These are phyloP conservation scores for Phytophthora ramorum DNA, from an alignment of 352 stramenopile genomes.

Conservation along the genomic window DNA sequence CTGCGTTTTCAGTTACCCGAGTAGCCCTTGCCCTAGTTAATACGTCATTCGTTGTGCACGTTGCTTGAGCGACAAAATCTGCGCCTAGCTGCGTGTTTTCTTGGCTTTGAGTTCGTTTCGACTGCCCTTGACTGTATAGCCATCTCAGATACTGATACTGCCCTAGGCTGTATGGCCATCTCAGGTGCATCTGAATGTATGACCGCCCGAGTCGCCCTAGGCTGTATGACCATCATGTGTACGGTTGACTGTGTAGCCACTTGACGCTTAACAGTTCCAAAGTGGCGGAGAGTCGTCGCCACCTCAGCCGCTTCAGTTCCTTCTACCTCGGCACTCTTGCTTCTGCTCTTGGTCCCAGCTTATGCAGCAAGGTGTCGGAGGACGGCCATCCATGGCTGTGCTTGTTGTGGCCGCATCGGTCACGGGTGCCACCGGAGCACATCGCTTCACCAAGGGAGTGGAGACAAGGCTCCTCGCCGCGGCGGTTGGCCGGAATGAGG, in stretches of 20 bases:
- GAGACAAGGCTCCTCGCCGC: slow-evolving; percentile 15
- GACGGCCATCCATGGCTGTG: slow-evolving; percentile 3
- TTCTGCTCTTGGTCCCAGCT: slow-evolving; percentile 3
- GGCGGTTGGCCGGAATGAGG: slow-evolving; percentile 1
- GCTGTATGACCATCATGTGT: too few relatives aligned
- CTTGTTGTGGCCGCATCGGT: slow-evolving; percentile 4
- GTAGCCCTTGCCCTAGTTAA: too few relatives aligned
- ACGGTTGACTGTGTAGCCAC: too few relatives aligned
- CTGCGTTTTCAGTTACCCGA: too few relatives aligned
- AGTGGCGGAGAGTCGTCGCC: slow-evolving; percentile 11
- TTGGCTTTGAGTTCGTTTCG: slow-evolving; percentile 3
- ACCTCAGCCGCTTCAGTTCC: slow-evolving; percentile 5
- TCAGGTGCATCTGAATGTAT: too few relatives aligned
- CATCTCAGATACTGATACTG: neutral
- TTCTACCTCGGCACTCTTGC: neutral
- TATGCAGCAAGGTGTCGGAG: neutral
- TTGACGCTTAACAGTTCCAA: too few relatives aligned
- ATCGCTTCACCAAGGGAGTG: neutral
- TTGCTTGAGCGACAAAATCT: too few relatives aligned
- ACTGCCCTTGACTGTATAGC: neutral
- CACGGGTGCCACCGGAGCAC: slow-evolving; percentile 8
- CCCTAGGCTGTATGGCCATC: slow-evolving; percentile 6
- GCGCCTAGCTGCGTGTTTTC: too few relatives aligned
- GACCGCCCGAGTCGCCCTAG: too few relatives aligned
- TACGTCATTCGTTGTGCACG: too few relatives aligned